Base-by-base conservation (phyloP, 768 basidiomycete genomes). In the Tulasnella sp. region DNA sequence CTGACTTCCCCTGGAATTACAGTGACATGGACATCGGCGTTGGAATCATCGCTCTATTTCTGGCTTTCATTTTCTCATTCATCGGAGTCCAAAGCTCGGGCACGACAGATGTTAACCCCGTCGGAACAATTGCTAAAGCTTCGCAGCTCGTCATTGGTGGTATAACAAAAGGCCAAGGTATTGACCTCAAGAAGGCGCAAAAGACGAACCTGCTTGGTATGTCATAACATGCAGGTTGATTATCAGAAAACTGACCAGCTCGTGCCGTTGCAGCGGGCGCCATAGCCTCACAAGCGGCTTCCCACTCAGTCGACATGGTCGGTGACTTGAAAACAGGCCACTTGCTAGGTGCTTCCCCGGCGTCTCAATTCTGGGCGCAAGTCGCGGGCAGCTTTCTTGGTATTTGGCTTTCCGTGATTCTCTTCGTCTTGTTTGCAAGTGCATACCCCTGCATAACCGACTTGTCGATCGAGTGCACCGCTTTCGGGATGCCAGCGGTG, bases 291-390 rank as follows among this genome's bases (percentile, higher is more conserved):
- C 71, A 72, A 47, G 75, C 75, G 29, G 75, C 75, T 26, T 72
- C 75, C 42, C 75, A 76, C 40, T 62, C 75, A 16, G 72, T 74
- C 19, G 75, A 76, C 69, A 67, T 75, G 73, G 74, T 75, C 16
- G 75, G 75, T 36, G 75, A 76, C 64, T 67, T 76, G 36, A 75
- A 75, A 69, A 76, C 75, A 44, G 75, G 75, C 63, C 75, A 76
- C 40, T 69, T 76, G 42, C 42, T 76, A 63, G 73, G 75, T 11
- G 74, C 71, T n/a, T 74, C 74, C 5, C 74, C 74, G 22, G 26
- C 32, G 16, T 66, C 75, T 69, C 75, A 76, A 70, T 75, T 75
- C 59, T 74, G 73, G 41, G 74, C 75, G 14, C 75, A 75, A 19
- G 37, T 73, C 22, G 66, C 42, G 1, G 72, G 72, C 22, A 67